Evolutionary conservation across 73 alveolate species (phyloP).

Genomic region (Paramecium caudatum): DNA sequence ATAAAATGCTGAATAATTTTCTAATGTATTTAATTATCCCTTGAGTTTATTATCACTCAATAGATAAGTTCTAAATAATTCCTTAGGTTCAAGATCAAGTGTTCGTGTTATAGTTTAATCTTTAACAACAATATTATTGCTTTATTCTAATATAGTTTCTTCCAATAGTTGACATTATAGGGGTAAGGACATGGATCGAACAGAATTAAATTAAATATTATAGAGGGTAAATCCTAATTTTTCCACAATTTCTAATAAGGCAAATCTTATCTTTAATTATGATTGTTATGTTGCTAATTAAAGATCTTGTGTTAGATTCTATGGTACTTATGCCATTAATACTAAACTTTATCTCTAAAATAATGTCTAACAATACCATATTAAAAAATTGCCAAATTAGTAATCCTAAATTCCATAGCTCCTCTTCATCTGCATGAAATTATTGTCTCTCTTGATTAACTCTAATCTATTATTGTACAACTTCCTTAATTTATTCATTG

Average conservation of each 20-base stretch:
- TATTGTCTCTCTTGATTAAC: not conserved
- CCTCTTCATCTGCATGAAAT: constrained; percentile 60
- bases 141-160: not conserved
- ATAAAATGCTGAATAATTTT: not conserved
- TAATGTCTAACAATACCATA: not conserved
- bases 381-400: constrained; percentile 55
- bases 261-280: constrained; percentile 14
- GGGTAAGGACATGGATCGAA: not conserved
- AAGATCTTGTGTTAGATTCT: not conserved
- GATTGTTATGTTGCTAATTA: not conserved
- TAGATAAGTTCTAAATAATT: constrained; percentile 34
- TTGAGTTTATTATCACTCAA: constrained; percentile 43
- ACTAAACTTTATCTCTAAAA: not conserved
- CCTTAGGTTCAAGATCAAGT: not conserved
- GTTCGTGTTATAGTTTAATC: not conserved
- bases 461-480: not conserved
- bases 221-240: constrained; percentile 9
- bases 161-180: constrained; percentile 38
- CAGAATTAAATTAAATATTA: constrained; percentile 13
- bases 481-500: not conserved
- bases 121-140: not conserved
- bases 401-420: constrained; percentile 41
- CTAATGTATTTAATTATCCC: constrained; percentile 17
- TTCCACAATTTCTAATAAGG: not conserved
- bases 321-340: constrained; percentile 47